Evolutionary conservation across 1,284 basidiomycete genomes (phyloP), one percentile per base, ranked within the genome.

Genomic region (Tremellales sp.): DNA sequence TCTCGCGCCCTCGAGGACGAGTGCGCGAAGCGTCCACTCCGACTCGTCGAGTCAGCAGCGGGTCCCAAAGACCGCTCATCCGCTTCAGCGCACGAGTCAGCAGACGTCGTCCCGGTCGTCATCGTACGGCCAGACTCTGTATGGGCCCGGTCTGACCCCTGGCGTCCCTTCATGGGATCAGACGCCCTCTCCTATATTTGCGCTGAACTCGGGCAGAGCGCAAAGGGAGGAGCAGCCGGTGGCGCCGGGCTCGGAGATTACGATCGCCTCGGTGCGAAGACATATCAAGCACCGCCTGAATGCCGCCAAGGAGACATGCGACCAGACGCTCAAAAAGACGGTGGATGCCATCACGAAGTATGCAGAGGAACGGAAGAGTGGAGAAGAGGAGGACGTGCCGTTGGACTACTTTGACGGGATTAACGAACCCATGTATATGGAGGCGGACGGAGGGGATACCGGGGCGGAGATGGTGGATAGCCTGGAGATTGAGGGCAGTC

Each of bases 261-360:
- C 68, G 5, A 55, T 68, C 6, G 62, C 87, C 36, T 94, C 92
- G 61, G 92, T 97, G 52, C 80, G 88, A 47, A 82, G 90, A 50
- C 93, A 97, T 75, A 89, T 97, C 62, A 89, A 87, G 39, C 83
- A 91, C 60, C 85, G 94, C 46, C 83, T 97, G 69, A 87, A 86
- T 71, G 85, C 85, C 1, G 92, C 94, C 49, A 98, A 98, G 77
- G 83, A 86, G 45, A 86, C 88, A 57, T 98, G 94, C 76, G 92
- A 98, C 79, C 87, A 87, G 74, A 91, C 95, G 65, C 80, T 98
- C 10, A 83, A 85, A 65, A 85, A 88, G 60, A 87, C 97, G 62
- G 87, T 94, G 45, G 85, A 87, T 67, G 87, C 84, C 49, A 92
- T 98, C 76, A 94, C 93, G 51, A 74, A 82, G 25, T 97, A 90